These are phyloP conservation scores for Dendrobium nobile DNA, from an alignment of 106 monocot species.

Conservation along the genomic window DNA sequence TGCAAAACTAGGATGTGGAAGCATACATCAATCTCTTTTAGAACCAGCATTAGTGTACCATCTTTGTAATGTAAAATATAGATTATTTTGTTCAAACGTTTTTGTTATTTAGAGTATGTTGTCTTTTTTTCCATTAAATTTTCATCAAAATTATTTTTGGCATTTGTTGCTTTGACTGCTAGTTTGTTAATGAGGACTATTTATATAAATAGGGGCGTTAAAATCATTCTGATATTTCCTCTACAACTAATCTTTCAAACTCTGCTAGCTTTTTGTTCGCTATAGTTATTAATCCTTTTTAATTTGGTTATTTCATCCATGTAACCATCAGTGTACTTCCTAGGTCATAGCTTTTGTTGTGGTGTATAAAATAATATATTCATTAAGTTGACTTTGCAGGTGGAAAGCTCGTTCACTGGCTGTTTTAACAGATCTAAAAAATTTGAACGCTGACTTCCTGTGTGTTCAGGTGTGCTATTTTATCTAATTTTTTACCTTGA, in stretches of 20 bases:
- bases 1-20: too few relatives aligned
- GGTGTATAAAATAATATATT: not conserved
- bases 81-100: too few relatives aligned
- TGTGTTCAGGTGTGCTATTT: constrained; percentile 61
- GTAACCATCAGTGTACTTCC: not conserved
- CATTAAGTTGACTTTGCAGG: constrained; percentile 15
- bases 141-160: too few relatives aligned
- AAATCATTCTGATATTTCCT: not conserved
- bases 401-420: constrained; percentile 73
- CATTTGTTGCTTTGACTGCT: too few relatives aligned
- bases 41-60: too few relatives aligned
- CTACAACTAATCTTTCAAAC: not conserved
- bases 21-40: too few relatives aligned
- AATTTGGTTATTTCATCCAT: not conserved
- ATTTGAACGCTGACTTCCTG: constrained; percentile 59
- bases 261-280: not conserved
- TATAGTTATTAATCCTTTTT: not conserved
- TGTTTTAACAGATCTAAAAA: constrained; percentile 36
- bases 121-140: too few relatives aligned
- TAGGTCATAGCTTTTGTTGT: not conserved
- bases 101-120: too few relatives aligned
- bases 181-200: too few relatives aligned
- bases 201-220: too few relatives aligned
- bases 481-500: not conserved
- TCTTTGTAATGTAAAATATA: too few relatives aligned